A percentile compares a stretch with the other conserved stretches of the same genome.
Conservation (phyloP, 805 yeast species). For the Candida multigemmis region DNA sequence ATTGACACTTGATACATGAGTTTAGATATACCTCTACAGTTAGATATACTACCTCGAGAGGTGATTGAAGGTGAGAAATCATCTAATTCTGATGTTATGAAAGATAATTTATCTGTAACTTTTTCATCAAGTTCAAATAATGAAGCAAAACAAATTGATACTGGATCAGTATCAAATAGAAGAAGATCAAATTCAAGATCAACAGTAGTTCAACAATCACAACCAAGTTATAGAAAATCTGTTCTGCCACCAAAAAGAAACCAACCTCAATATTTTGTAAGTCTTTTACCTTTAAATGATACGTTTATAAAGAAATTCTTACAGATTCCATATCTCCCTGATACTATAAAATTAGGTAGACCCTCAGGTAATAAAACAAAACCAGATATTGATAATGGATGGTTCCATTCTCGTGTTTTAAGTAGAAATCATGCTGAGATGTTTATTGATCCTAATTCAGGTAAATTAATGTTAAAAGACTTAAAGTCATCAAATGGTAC, state of each 20-base stretch:
- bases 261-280: slow-evolving; percentile 46
- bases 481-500: slow-evolving; percentile 93
- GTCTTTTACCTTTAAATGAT: slow-evolving; percentile 67
- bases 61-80: no score
- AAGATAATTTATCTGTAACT: no score
- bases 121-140: no score
- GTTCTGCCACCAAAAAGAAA: slow-evolving; percentile 11
- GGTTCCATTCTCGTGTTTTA: slow-evolving; percentile 86
- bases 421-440: slow-evolving; percentile 92
- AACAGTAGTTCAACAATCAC: slow-evolving; percentile 2
- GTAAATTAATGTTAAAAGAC: slow-evolving; percentile 71
- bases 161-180: slow-evolving; percentile 12
- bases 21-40: slow-evolving; percentile 2
- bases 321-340: slow-evolving; percentile 74
- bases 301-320: slow-evolving; percentile 76
- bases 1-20: no score
- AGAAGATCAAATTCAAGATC: slow-evolving; percentile 33
- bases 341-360: slow-evolving; percentile 79
- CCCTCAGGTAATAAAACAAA: slow-evolving; percentile 63
- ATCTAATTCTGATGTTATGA: no score
- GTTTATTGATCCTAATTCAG: slow-evolving; percentile 56
- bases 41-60: slow-evolving; percentile 1
- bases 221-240: slow-evolving; percentile 1
- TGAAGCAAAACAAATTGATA: no score
- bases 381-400: slow-evolving; percentile 73